Percentiles rank a stretch among this genome's conserved stretches.
phyloP scores from a whole-genome alignment of 2,329 filamentous ascomycete species.

The Exophiala sp. region DNA sequence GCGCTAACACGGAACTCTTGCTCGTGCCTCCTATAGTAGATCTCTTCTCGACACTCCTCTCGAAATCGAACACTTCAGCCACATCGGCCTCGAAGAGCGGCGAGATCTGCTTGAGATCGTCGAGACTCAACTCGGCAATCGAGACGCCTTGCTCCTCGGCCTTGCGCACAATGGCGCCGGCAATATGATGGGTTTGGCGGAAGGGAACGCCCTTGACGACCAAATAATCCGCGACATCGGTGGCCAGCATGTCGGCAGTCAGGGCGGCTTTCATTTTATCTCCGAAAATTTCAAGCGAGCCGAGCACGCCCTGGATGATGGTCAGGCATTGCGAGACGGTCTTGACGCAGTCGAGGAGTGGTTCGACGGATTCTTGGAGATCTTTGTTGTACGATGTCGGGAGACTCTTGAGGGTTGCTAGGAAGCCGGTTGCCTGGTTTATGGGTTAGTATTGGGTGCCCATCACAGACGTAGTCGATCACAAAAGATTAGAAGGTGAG shows the following conservation, averaged over 20 bases:
- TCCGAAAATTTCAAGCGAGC: slow-evolving; percentile 62
- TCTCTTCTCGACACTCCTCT: slow-evolving; percentile 74
- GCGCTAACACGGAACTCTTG: slow-evolving; percentile 59
- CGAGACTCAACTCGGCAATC: slow-evolving; percentile 63
- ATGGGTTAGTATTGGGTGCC: no score
- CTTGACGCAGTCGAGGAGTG: slow-evolving; percentile 78
- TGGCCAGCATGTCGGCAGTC: slow-evolving; percentile 75
- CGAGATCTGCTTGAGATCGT: slow-evolving; percentile 64
- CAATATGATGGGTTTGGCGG: slow-evolving; percentile 73
- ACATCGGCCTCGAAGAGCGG: slow-evolving; percentile 65
- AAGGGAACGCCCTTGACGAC: slow-evolving; percentile 59
- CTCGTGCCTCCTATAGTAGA: slow-evolving; percentile 73
- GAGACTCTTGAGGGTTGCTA: slow-evolving; percentile 68
- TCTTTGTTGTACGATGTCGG: slow-evolving; percentile 87
- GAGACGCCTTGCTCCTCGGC: slow-evolving; percentile 59
- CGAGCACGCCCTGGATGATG: slow-evolving; percentile 75
- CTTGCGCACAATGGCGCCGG: slow-evolving; percentile 64
- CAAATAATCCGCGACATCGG: slow-evolving; percentile 46
- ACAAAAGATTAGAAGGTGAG: no score
- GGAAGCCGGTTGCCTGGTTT: slow-evolving; percentile 75
- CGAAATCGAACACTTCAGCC: slow-evolving; percentile 64
- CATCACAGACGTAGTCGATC: no score
- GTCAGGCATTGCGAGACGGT: slow-evolving; percentile 69
- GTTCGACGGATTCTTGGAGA: slow-evolving; percentile 79
- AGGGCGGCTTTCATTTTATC: slow-evolving; percentile 74